These are phyloP conservation scores for Suillus ampliporus DNA, from an alignment of 768 basidiomycete genomes.

Conservation along the genomic window DNA sequence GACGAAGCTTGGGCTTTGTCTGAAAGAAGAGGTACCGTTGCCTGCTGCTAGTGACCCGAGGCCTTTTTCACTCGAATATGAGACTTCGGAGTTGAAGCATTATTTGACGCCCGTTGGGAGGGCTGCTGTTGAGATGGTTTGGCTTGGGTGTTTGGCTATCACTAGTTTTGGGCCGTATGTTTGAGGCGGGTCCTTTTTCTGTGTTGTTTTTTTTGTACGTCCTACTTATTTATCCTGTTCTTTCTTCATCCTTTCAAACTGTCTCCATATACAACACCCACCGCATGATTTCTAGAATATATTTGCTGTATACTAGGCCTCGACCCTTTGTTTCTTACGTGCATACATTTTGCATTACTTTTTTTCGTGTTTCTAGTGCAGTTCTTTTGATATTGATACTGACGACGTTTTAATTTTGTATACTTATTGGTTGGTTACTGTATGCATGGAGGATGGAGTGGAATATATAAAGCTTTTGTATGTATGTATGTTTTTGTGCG, in stretches of 20 bases:
- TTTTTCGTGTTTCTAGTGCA: background rate
- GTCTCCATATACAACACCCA: conserved; percentile 10
- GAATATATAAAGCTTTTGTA: background rate
- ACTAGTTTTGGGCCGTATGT: conserved; percentile 43
- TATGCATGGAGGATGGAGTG: background rate
- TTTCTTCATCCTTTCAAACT: background rate
- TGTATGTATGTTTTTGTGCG: background rate
- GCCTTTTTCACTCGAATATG: conserved; percentile 38
- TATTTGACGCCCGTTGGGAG: conserved; percentile 51
- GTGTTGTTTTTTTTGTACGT: background rate
- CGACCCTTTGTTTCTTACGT: background rate
- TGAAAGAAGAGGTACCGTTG: conserved; percentile 25
- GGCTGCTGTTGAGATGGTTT: conserved; percentile 58
- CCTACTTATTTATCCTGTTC: background rate
- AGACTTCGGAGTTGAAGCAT: conserved; percentile 47
- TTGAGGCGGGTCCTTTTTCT: conserved; percentile 14
- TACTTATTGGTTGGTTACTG: background rate
- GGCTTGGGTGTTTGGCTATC: conserved; percentile 59
- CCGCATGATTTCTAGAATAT: conserved; percentile 1
- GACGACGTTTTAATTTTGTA: conserved; percentile 1
- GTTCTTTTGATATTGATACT: background rate
- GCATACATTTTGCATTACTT: background rate
- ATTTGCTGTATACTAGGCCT: background rate
- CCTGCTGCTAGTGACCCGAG: conserved; percentile 11
- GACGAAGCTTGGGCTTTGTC: conserved; percentile 69